Evolutionary conservation across 139 green algal species (phyloP), one percentile per base, ranked within the genome.

Genomic region (Trebouxia sp.): DNA sequence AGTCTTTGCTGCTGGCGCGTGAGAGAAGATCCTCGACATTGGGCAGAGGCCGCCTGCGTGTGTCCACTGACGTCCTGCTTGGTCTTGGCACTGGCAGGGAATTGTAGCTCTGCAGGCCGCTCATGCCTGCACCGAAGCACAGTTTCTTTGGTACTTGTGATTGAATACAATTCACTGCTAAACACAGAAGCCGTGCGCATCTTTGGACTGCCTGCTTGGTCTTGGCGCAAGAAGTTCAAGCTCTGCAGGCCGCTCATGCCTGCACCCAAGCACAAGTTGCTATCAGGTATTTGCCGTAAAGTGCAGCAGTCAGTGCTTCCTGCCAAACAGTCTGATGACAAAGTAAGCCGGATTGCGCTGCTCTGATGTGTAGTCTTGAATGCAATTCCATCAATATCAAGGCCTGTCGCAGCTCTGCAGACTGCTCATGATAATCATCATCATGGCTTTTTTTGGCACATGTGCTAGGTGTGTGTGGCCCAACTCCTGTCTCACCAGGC

Each of bases 81-180:
- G 62, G 32, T 5, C 62, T 32, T 30, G 62, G 62, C 11, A 72
- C 35, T 28, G 62, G 62, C 62, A 72, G 32, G 28, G 62, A 72
- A 15, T 72, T 72, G 32, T 72, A 72, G 32, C 62, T 72, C 35
- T 72, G 62, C 32, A 72, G 12, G 9, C 62, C 62, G 28, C 62
- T 72, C 32, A 72, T 9, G n/a, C 62, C 62, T 72, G 32, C 47
- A 53, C 47, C 62, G 43, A 41, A 1, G n/a, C n/a, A n/a, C n/a
- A n/a, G n/a, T n/a, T n/a, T n/a, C n/a, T n/a, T n/a, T n/a, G n/a
- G n/a, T n/a, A n/a, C n/a, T n/a, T n/a, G n/a, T n/a, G n/a, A n/a
- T n/a, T n/a, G n/a, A 35, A 43, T 24, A 39, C 4, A 69, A 8
- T 22, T 24, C n/a, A 39, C 47, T 53, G 47, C 47, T 26, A 17